Base-by-base conservation (phyloP, 2,329 filamentous ascomycete genomes). In the Phialemonium atrogriseum region DNA sequence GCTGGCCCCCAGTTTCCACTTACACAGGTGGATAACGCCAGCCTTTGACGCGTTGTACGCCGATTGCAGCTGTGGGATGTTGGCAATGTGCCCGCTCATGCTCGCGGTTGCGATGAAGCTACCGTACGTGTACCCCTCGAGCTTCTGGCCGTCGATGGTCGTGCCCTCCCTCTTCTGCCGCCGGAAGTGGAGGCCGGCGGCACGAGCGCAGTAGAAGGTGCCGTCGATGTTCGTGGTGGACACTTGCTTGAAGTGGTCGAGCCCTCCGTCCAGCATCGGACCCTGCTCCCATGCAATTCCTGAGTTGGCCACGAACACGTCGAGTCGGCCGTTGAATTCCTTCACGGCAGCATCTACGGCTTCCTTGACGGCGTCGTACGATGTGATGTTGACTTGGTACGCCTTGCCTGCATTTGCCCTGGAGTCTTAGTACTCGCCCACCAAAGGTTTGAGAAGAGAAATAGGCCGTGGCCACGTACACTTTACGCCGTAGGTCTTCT, bases 231-330 rank as follows among this genome's bases (percentile, higher is more conserved):
- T 83, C 30, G 81, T 80, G 27, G 66, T 60, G 43, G 86, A 66
- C 23, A 89, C 79, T 38, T 76, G 70, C 30, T 68, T 67, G 59
- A 83, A 84, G 46, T 75, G 71, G 12, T 75, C 68, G 12, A 78
- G 50, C 5, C 72, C 60, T 15, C 77, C 80, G 39, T 84, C 77
- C 21, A 84, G 64, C 50, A 81, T 75, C 7, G 76, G 52, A 0
- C 80, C 79, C 37, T 84, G 66, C 3, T 70, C 77, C 81, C 81
- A 88, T 1, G 77, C 69, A 32, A 87, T 77, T 31, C 83, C 83
- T 10, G 79, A 78, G 51, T 91, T 89, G 44, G 84, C 83, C 26
- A 88, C 73, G 46, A 89, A 86, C 43, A 86, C 66, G 47, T 88
- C 84, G 7, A 89, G 70, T 5, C 81, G 73, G 37, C 78, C 78